A percentile compares a stretch with the other conserved stretches of the same genome.
phyloP scores from a whole-genome alignment of 495 filamentous ascomycete genomes.

The Lindgomyces ingoldianus region DNA sequence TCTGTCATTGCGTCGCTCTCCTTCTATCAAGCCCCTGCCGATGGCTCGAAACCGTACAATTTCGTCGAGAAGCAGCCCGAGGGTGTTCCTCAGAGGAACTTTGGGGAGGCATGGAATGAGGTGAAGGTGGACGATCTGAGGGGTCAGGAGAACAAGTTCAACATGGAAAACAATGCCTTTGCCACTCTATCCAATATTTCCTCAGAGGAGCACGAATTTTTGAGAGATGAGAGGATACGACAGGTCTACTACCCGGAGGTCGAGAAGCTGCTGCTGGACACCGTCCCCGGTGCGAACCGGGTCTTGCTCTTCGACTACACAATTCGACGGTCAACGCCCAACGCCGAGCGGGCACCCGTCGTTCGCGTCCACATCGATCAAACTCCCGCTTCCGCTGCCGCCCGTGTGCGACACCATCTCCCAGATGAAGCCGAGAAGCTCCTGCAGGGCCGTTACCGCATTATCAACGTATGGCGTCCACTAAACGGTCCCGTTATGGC shows the following conservation, averaged over 20 bases:
- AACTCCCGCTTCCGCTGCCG: conserved; percentile 61
- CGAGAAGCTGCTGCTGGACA: conserved; percentile 60
- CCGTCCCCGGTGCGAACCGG: conserved; percentile 61
- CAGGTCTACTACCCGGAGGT: conserved; percentile 82
- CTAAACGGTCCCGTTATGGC: conserved; percentile 71
- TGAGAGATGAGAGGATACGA: conserved; percentile 63
- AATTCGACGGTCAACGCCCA: conserved; percentile 62
- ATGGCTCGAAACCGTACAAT: conserved; percentile 66
- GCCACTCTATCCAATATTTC: conserved; percentile 54
- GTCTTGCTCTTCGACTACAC: conserved; percentile 90
- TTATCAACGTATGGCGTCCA: conserved; percentile 88
- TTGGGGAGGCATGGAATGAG: conserved; percentile 45
- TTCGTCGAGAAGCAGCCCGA: conserved; percentile 66
- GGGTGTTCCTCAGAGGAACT: conserved; percentile 65
- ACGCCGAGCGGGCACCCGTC: conserved; percentile 64
- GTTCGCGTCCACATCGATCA: conserved; percentile 81
- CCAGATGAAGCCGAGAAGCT: conserved; percentile 58
- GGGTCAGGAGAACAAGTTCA: conserved; percentile 61
- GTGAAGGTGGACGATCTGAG: conserved; percentile 69
- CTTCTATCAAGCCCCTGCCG: conserved; percentile 67
- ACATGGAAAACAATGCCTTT: conserved; percentile 75
- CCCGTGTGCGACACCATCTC: conserved; percentile 67
- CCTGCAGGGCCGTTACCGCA: conserved; percentile 65
- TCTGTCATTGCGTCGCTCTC: conserved; percentile 63
- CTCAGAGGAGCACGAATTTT: conserved; percentile 60